Evolutionary conservation across 352 stramenopile genomes (phyloP), one percentile per base, ranked within the genome.

Genomic region (Globisporangium spinosum): DNA sequence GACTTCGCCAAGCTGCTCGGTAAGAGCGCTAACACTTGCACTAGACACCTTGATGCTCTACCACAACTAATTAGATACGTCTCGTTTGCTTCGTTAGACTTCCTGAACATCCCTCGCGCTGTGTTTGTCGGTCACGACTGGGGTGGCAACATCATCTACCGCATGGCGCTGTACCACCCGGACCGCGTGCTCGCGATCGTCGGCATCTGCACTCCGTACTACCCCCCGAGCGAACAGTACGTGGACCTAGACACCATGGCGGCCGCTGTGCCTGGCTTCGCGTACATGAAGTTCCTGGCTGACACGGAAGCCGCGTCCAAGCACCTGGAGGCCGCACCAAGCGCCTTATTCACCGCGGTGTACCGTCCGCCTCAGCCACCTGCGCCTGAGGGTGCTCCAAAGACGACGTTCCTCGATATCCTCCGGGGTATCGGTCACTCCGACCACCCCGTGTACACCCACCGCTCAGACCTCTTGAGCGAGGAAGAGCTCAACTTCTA

Each of bases 81-180:
- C 1, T 34, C 56, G 23, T 17, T 51, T 27, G 9, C 4, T 56
- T 9, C 49, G 4, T 25, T 17, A 87, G 79, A 90, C 54, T 64
- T 69, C 23, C 76, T 90, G 1, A 75, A 81, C 25, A 77, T 89
- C 23, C 69, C 78, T 6, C 78, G 80, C 69, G 72, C 68, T 22
- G 73, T 84, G 23, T 70, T 89, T 38, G 64, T 86, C 38, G 83
- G 79, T 15, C 83, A 91, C 15, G 82, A 91, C 64, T 91, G 82
- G 82, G 82, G 82, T 34, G 79, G 71, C 17, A 65, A 70, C n/a
- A 70, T 72, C 5, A 78, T 83, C 25, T 91, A 77, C 76, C 75
- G 73, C 58, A 85, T 89, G 70, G 73, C 74, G 54, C 68, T 89
- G 13, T 89, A 81, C 70, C 79, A 89, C 58, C 79, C 79, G 2